A percentile compares a stretch with the other conserved stretches of the same genome.
Conservation (phyloP, 495 filamentous ascomycete genomes). For the Talaromyces trachyspermus region DNA sequence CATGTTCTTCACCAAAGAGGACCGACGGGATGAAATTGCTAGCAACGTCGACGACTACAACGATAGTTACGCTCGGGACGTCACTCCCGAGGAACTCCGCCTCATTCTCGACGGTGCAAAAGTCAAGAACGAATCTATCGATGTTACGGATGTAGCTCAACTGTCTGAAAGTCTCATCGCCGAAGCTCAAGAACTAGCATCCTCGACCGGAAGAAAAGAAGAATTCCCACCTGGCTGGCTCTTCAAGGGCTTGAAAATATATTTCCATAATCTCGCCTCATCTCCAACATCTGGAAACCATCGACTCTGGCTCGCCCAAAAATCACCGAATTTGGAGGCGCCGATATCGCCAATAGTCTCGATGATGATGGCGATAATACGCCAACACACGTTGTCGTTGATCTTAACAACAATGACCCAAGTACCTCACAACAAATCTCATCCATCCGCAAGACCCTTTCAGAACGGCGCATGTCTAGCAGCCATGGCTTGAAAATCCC, state of each 20-base stretch:
- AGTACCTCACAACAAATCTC: conserved; percentile 16
- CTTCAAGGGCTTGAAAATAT: conserved; percentile 55
- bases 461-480: conserved; percentile 8
- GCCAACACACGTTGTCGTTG: conserved; percentile 64
- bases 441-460: conserved; percentile 21
- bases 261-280: conserved; percentile 33
- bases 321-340: conserved; percentile 59
- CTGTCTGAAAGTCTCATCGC: conserved; percentile 1
- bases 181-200: no score
- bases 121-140: not conserved
- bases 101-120: conserved; percentile 44
- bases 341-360: conserved; percentile 38
- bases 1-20: conserved; percentile 47
- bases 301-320: conserved; percentile 25
- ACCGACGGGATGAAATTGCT: conserved; percentile 35
- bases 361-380: conserved; percentile 22
- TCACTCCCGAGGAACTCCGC: conserved; percentile 56
- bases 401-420: no score
- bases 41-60: conserved; percentile 64
- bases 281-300: not conserved
- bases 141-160: not conserved
- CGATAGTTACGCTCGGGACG: conserved; percentile 77
- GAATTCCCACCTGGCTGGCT: conserved; percentile 56
- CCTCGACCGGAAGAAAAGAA: no score
- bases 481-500: conserved; percentile 46